These are phyloP conservation scores for Beauveria bassiana DNA, from an alignment of 2,329 filamentous ascomycete genomes.

Conservation along the genomic window DNA sequence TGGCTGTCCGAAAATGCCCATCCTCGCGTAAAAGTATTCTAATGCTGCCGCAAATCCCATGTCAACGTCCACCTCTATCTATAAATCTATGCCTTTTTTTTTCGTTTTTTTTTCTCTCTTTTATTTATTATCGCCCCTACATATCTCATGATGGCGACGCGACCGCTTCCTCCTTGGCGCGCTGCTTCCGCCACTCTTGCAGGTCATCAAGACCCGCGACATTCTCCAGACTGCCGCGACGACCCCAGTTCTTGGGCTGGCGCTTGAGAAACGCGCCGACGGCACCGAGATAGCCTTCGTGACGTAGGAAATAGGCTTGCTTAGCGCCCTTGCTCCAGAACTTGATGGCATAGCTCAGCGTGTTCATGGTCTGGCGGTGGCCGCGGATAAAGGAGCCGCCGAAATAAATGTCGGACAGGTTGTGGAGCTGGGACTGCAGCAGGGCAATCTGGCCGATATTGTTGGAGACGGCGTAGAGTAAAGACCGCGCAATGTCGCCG, in stretches of 20 bases:
- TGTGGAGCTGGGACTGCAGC: conserved; percentile 92
- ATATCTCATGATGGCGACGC: neutral
- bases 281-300: conserved; percentile 90
- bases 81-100: conserved; percentile 1
- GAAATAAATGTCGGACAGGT: conserved; percentile 90
- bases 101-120: neutral
- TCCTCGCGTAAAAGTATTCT: conserved; percentile 1
- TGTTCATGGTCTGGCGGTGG: conserved; percentile 96
- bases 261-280: conserved; percentile 92
- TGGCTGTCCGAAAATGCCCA: neutral
- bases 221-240: conserved; percentile 73
- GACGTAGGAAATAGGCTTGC: conserved; percentile 90
- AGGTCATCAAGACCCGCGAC: conserved; percentile 45
- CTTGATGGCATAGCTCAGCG: conserved; percentile 89
- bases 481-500: conserved; percentile 81
- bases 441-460: conserved; percentile 98
- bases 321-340: conserved; percentile 95
- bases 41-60: neutral
- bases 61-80: neutral
- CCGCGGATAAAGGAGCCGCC: conserved; percentile 95
- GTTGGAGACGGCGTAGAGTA: conserved; percentile 93
- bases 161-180: conserved; percentile 3
- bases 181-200: conserved; percentile 22
- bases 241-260: conserved; percentile 85
- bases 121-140: neutral